Conservation (phyloP, 2,329 filamentous ascomycete genomes). For the Microsporum ferrugineum region DNA sequence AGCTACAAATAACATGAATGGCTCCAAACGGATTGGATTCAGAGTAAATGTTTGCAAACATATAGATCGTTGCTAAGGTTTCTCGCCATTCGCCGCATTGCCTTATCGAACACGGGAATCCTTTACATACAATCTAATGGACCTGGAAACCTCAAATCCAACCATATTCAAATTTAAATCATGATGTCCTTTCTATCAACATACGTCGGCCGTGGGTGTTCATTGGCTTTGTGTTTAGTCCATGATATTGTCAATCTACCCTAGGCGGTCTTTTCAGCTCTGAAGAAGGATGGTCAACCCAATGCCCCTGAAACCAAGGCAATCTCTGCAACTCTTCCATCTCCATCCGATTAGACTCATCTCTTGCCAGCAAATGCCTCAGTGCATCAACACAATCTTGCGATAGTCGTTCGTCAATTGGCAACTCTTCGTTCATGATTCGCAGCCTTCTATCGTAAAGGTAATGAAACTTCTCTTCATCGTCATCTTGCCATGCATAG, state of each 20-base stretch:
- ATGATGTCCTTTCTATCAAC: no score
- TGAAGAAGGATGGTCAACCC: conserved; percentile 8
- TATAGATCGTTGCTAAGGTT: no score
- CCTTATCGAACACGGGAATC: no score
- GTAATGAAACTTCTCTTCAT: neutral
- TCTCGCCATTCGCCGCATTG: no score
- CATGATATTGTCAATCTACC: neutral
- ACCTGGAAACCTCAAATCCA: no score
- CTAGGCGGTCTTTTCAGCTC: conserved; percentile 7
- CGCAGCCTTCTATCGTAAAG: conserved; percentile 15
- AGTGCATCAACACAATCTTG: conserved; percentile 25
- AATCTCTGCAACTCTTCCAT: conserved; percentile 18
- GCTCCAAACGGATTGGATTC: no score
- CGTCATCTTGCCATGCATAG: conserved; percentile 1
- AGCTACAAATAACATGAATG: no score
- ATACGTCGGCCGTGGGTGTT: no score
- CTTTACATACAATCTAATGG: no score
- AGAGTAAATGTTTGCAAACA: no score
- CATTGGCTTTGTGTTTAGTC: neutral
- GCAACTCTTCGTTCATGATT: conserved; percentile 20
- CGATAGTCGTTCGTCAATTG: conserved; percentile 20
- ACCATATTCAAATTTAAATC: no score
- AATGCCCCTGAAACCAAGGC: conserved; percentile 22
- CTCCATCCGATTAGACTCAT: conserved; percentile 17
- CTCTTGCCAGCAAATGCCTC: conserved; percentile 17